phyloP scores from a whole-genome alignment of 1,139 yeast genomes.

The Geotrichum candidum region DNA sequence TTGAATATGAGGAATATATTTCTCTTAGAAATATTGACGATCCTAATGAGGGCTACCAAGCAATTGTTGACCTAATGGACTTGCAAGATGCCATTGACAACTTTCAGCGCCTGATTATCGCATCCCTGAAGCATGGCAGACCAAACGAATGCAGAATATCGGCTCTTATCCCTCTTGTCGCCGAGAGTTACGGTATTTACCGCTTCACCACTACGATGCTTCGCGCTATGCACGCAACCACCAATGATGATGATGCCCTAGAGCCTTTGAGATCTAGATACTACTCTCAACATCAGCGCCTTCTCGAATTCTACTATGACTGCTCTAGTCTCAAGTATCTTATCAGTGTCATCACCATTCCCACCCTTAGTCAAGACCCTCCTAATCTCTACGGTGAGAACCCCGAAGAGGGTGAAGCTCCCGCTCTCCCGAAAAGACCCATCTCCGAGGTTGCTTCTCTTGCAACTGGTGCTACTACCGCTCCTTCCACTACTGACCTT shows the following conservation, averaged over 20 bases:
- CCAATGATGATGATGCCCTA: slow-evolving; percentile 73
- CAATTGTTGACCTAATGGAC: slow-evolving; percentile 77
- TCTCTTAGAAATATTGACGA: slow-evolving; percentile 83
- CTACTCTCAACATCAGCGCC: slow-evolving; percentile 69
- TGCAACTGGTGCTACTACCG: slow-evolving; percentile 39
- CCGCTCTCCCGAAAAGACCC: slow-evolving; percentile 45
- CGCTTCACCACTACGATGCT: slow-evolving; percentile 86
- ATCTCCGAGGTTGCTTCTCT: slow-evolving; percentile 26
- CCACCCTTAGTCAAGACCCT: slow-evolving; percentile 69
- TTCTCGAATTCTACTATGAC: slow-evolving; percentile 84
- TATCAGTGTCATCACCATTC: slow-evolving; percentile 79
- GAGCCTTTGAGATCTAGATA: slow-evolving; percentile 69
- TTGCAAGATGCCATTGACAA: slow-evolving; percentile 81
- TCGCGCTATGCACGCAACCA: slow-evolving; percentile 75
- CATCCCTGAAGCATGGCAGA: slow-evolving; percentile 60
- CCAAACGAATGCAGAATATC: slow-evolving; percentile 77
- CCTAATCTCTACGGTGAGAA: slow-evolving; percentile 54
- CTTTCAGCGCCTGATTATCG: slow-evolving; percentile 70
- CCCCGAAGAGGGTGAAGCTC: slow-evolving; percentile 37
- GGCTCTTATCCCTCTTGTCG: slow-evolving; percentile 82
- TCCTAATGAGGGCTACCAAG: slow-evolving; percentile 93
- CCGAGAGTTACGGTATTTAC: slow-evolving; percentile 92
- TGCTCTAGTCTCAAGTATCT: slow-evolving; percentile 81
- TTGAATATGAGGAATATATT: slow-evolving; percentile 92
- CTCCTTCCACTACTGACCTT: slow-evolving; percentile 38